These are phyloP conservation scores for Cyanophora paradoxa DNA, from an alignment of 78 protist species.

Conservation along the genomic window DNA sequence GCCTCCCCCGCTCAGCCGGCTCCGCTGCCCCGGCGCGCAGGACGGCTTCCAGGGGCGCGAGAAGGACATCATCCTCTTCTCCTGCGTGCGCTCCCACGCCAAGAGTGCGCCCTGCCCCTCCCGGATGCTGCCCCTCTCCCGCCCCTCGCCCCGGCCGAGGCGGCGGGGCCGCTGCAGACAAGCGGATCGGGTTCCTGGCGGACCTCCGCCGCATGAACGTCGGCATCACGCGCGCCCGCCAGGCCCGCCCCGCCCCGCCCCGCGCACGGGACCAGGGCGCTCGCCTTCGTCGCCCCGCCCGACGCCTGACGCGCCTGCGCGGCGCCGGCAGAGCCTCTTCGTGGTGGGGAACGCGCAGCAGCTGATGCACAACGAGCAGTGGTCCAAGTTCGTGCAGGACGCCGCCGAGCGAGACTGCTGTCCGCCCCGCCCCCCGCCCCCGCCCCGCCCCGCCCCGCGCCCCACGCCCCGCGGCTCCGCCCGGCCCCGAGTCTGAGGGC, in stretches of 20 bases:
- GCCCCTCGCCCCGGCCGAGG: neutral
- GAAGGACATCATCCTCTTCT: slow-evolving; percentile 63
- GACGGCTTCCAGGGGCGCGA: slow-evolving; percentile 83
- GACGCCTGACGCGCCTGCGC: too few relatives aligned
- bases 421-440: too few relatives aligned
- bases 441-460: too few relatives aligned
- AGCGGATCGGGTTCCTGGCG: slow-evolving; percentile 63
- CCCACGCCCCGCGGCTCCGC: too few relatives aligned
- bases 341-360: slow-evolving; percentile 57
- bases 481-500: too few relatives aligned
- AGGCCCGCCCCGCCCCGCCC: too few relatives aligned
- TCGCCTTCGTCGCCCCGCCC: too few relatives aligned
- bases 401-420: too few relatives aligned
- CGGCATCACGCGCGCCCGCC: slow-evolving; percentile 78
- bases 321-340: too few relatives aligned
- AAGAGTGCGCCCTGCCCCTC: neutral
- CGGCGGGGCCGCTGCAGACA: neutral
- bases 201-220: slow-evolving; percentile 87
- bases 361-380: neutral
- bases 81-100: slow-evolving; percentile 67
- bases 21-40: neutral
- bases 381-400: too few relatives aligned
- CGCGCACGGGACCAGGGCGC: too few relatives aligned
- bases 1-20: too few relatives aligned
- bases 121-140: neutral